Conservation (phyloP, 2,329 filamentous ascomycete genomes). For the Magnaporthiopsis incrustans region DNA sequence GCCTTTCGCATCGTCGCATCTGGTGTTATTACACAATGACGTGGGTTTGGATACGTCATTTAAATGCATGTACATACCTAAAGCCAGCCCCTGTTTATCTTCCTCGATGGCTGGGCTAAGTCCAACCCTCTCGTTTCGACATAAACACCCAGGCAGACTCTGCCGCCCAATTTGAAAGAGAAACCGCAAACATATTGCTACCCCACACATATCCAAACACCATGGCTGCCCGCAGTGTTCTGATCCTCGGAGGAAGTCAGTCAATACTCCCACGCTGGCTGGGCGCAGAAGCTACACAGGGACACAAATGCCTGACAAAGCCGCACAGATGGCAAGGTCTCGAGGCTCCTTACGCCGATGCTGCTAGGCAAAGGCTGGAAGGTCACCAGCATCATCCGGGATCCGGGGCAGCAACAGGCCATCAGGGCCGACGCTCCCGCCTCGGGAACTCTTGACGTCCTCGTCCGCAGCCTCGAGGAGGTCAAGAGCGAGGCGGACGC, state of each 20-base stretch:
- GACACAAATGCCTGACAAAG: not conserved
- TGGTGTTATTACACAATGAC: no score
- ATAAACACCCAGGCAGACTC: no score
- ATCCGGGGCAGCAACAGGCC: conserved; percentile 55
- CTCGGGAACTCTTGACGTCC: conserved; percentile 57
- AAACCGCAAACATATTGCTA: no score
- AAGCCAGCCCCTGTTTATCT: no score
- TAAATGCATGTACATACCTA: no score
- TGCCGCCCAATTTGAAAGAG: no score
- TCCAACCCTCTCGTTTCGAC: no score
- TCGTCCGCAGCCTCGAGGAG: conserved; percentile 65
- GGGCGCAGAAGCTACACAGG: not conserved
- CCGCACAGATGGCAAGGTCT: conserved; percentile 57
- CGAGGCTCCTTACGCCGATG: conserved; percentile 66
- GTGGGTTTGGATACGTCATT: no score
- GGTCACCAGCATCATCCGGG: conserved; percentile 71
- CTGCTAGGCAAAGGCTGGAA: conserved; percentile 67
- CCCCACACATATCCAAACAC: not conserved
- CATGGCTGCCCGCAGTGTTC: conserved; percentile 3
- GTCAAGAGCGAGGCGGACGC: conserved; percentile 57
- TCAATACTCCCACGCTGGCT: not conserved
- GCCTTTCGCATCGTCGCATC: no score
- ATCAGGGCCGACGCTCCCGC: conserved; percentile 53
- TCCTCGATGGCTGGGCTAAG: no score
- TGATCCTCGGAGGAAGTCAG: conserved; percentile 7